Conservation (phyloP, 805 yeast genomes). For the Metschnikowia lunata region DNA sequence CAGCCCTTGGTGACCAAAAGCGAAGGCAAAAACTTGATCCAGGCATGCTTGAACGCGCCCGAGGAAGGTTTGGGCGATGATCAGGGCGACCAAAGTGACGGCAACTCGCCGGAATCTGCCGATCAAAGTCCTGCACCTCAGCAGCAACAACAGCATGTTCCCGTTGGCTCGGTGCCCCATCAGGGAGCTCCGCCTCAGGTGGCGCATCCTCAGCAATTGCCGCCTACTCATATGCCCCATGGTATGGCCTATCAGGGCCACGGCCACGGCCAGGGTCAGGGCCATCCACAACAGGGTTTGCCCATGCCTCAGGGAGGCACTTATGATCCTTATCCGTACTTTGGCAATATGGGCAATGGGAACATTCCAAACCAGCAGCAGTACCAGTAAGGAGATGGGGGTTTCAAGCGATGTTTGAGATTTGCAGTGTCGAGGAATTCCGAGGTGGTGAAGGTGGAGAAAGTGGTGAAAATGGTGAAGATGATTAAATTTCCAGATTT, state of each 20-base stretch:
- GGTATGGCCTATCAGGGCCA: constrained; percentile 43
- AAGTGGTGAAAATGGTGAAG: no score
- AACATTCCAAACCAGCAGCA: constrained; percentile 49
- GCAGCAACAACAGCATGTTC: constrained; percentile 20
- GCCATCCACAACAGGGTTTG: constrained; percentile 37
- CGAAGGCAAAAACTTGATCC: constrained; percentile 94
- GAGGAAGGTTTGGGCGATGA: constrained; percentile 72
- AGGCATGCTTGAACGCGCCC: constrained; percentile 97
- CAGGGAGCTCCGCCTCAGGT: constrained; percentile 26
- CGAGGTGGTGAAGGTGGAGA: no score
- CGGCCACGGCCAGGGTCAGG: constrained; percentile 39
- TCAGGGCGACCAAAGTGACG: constrained; percentile 51
- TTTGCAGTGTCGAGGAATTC: neutral
- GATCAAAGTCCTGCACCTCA: constrained; percentile 37
- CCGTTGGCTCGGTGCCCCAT: constrained; percentile 18
- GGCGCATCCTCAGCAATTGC: constrained; percentile 23
- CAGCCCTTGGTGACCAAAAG: constrained; percentile 97
- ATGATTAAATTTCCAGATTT: no score
- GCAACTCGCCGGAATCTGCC: constrained; percentile 38
- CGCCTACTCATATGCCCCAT: constrained; percentile 40
- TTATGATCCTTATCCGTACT: constrained; percentile 62
- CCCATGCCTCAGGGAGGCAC: constrained; percentile 48
- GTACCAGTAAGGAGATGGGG: constrained; percentile 37
- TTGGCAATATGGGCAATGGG: constrained; percentile 50
- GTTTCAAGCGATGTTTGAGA: neutral